These are phyloP conservation scores for Candida ortonii DNA, from an alignment of 805 yeast species.

Conservation along the genomic window DNA sequence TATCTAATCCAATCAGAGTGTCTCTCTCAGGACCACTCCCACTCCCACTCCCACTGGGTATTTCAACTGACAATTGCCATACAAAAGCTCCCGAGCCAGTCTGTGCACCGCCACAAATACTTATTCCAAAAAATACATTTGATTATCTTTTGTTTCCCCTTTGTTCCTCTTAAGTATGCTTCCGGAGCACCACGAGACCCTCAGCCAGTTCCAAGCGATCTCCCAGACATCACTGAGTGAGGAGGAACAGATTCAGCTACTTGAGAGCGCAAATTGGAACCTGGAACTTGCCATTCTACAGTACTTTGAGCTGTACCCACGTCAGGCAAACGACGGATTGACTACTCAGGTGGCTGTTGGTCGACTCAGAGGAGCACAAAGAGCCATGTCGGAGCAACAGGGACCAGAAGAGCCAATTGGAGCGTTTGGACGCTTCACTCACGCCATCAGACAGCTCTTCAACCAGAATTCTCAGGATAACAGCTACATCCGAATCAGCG, in stretches of 20 bases:
- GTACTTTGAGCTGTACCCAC: conserved; percentile 24
- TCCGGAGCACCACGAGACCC: conserved; percentile 17
- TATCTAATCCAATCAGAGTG: no score
- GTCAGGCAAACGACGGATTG: conserved; percentile 14
- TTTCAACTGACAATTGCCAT: no score
- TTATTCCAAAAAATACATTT: no score
- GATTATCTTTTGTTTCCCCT: neutral
- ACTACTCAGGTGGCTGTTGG: conserved; percentile 9
- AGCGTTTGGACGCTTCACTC: neutral
- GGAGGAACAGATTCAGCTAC: conserved; percentile 18
- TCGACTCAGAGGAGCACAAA: conserved; percentile 8
- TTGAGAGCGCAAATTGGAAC: conserved; percentile 27
- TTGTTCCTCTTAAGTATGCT: conserved; percentile 5
- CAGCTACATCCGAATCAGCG: conserved; percentile 7
- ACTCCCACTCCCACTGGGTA: no score
- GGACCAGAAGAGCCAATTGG: neutral
- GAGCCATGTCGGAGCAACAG: conserved; percentile 3
- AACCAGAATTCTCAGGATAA: conserved; percentile 1
- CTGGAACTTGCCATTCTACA: conserved; percentile 26
- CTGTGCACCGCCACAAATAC: no score
- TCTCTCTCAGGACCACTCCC: no score
- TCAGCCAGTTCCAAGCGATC: conserved; percentile 21
- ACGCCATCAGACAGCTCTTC: conserved; percentile 6
- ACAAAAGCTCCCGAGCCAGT: no score
- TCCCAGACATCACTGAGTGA: conserved; percentile 15